phyloP scores from a whole-genome alignment of 495 filamentous ascomycete genomes.

The Apiosordaria backusii region DNA sequence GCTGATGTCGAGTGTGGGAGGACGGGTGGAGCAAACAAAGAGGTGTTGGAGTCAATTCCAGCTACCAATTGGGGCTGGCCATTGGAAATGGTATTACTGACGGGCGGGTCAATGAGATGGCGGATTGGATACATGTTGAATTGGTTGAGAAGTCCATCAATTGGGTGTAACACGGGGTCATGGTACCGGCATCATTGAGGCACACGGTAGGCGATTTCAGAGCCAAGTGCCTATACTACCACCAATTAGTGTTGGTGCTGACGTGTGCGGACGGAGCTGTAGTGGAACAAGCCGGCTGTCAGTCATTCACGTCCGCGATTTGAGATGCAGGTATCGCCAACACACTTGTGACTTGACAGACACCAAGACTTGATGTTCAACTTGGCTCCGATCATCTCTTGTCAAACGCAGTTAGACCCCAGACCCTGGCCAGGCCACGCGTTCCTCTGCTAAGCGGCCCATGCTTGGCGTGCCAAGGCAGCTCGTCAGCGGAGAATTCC shows the following conservation, averaged over 20 bases:
- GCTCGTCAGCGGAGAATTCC: background rate
- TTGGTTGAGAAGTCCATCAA: constrained; percentile 4
- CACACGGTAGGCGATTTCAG: background rate
- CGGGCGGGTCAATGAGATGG: constrained; percentile 24
- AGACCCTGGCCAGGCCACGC: background rate
- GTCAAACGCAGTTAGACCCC: background rate
- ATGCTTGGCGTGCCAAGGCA: background rate
- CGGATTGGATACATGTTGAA: constrained; percentile 19
- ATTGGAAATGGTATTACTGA: background rate
- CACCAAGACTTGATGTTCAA: background rate
- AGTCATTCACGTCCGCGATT: background rate
- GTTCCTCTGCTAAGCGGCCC: background rate
- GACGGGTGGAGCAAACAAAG: background rate
- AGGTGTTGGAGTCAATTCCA: background rate
- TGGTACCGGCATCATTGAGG: background rate
- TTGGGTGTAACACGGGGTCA: background rate
- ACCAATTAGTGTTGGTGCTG: background rate
- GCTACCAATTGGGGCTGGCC: background rate
- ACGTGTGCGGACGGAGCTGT: constrained; percentile 4
- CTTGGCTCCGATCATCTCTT: background rate
- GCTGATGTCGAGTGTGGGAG: background rate
- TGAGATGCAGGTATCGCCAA: background rate
- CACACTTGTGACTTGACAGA: background rate
- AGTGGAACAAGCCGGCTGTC: background rate
- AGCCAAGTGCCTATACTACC: background rate